A percentile compares a stretch with the other conserved stretches of the same genome.
Conservation (phyloP, 495 filamentous ascomycete genomes). For the Thermothielavioides terrestris region DNA sequence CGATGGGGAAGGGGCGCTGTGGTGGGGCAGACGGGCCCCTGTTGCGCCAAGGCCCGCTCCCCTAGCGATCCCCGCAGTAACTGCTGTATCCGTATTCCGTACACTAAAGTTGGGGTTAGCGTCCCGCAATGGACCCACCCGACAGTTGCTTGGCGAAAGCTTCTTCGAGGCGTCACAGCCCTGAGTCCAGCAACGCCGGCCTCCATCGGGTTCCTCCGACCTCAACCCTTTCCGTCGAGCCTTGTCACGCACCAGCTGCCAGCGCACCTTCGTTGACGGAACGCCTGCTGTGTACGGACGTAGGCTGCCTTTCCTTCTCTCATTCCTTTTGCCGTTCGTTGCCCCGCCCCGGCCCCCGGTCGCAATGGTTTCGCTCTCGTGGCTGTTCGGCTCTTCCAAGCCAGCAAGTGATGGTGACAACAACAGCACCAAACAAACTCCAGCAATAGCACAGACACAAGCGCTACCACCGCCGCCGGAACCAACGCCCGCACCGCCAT, state of each 20-base stretch:
- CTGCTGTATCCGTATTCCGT: too few species aligned
- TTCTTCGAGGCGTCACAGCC: background rate
- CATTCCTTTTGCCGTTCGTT: background rate
- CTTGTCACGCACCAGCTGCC: too few species aligned
- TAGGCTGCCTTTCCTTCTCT: background rate
- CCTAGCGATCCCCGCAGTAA: background rate
- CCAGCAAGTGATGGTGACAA: background rate
- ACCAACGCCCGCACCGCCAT: background rate
- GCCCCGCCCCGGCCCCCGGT: background rate
- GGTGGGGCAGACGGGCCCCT: background rate
- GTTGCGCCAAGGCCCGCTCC: background rate
- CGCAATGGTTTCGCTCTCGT: conserved; percentile 1
- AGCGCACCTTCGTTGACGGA: background rate
- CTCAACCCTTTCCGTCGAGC: too few species aligned
- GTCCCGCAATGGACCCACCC: too few species aligned
- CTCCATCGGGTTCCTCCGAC: background rate
- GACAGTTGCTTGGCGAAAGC: conserved; percentile 1
- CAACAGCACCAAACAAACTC: background rate
- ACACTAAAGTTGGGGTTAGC: too few species aligned
- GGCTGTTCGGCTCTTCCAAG: background rate
- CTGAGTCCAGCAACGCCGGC: too few species aligned
- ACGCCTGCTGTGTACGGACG: background rate
- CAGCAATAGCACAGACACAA: background rate
- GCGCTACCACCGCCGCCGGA: background rate
- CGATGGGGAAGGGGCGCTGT: background rate